phyloP scores from a whole-genome alignment of 495 filamentous ascomycete genomes.

The Trichocladium antarcticum region DNA sequence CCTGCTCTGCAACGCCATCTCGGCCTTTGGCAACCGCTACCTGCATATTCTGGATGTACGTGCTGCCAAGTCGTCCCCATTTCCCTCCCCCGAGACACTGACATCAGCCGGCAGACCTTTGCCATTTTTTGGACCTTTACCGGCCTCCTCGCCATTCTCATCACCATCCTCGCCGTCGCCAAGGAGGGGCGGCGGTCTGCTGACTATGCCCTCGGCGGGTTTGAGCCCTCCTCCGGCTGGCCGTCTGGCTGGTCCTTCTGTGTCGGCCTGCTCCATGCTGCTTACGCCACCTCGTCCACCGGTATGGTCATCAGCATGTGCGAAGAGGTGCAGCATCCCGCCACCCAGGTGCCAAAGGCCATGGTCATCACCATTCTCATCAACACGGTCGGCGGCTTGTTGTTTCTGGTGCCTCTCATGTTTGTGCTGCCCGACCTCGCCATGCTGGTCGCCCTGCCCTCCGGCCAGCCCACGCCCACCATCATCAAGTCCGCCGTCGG shows the following conservation, averaged over 20 bases:
- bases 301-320: constrained; percentile 46
- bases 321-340: constrained; percentile 38
- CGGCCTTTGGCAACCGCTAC: constrained; percentile 44
- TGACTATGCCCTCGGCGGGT: constrained; percentile 34
- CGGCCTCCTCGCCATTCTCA: constrained; percentile 35
- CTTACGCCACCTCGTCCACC: constrained; percentile 42
- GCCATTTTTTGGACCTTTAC: constrained; percentile 43
- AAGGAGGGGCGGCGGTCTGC: constrained; percentile 35
- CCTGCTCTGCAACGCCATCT: constrained; percentile 44
- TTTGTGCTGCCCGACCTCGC: constrained; percentile 40
- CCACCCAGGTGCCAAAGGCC: constrained; percentile 41
- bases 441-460: constrained; percentile 30
- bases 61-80: background rate
- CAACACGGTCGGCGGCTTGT: constrained; percentile 39
- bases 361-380: constrained; percentile 41
- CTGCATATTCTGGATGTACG: constrained; percentile 47
- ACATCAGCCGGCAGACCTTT: constrained; percentile 30
- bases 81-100: background rate
- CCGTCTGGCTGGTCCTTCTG: constrained; percentile 40
- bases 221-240: constrained; percentile 40
- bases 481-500: constrained; percentile 40
- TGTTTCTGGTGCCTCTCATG: constrained; percentile 41
- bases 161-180: constrained; percentile 35
- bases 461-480: constrained; percentile 34
- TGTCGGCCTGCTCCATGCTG: constrained; percentile 39